phyloP scores from a whole-genome alignment of 2,329 filamentous ascomycete species.

The Fusarium sp. region DNA sequence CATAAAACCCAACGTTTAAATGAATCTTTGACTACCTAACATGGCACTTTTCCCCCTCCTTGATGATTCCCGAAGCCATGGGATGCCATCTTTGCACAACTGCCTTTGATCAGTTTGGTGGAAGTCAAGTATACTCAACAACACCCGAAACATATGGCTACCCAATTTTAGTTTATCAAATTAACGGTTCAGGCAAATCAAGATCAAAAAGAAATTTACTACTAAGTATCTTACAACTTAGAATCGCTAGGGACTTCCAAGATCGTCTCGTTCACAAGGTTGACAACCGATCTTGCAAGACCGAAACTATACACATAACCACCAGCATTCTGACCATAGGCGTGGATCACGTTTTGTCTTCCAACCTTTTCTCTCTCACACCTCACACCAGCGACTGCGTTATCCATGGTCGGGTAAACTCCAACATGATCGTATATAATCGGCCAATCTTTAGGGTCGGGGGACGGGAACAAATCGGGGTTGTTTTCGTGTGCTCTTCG shows the following conservation, averaged over 20 bases:
- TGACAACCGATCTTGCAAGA: constrained; percentile 2
- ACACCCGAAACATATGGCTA: not conserved
- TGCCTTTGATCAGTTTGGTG: not conserved
- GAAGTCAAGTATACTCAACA: not conserved
- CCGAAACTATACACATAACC: constrained; percentile 42
- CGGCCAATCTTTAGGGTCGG: not conserved
- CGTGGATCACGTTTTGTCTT: constrained; percentile 30
- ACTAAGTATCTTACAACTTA: not conserved
- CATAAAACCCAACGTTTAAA: not conserved
- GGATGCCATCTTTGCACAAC: not conserved
- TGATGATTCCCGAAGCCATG: not conserved
- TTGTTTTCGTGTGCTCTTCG: not conserved
- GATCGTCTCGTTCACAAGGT: not conserved
- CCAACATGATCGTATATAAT: not conserved
- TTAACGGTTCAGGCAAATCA: not conserved
- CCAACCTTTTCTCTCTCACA: constrained; percentile 14
- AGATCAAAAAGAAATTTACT: too few relatives aligned
- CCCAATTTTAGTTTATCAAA: not conserved
- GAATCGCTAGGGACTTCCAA: constrained; percentile 1
- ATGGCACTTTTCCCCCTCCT: not conserved
- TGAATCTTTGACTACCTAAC: not conserved
- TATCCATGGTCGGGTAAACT: not conserved
- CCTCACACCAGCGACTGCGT: not conserved
- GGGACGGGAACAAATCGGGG: not conserved
- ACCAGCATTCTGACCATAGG: constrained; percentile 35